Evolutionary conservation across 1,284 basidiomycete species (phyloP).

Genomic region (Chondrostereum purpureum): DNA sequence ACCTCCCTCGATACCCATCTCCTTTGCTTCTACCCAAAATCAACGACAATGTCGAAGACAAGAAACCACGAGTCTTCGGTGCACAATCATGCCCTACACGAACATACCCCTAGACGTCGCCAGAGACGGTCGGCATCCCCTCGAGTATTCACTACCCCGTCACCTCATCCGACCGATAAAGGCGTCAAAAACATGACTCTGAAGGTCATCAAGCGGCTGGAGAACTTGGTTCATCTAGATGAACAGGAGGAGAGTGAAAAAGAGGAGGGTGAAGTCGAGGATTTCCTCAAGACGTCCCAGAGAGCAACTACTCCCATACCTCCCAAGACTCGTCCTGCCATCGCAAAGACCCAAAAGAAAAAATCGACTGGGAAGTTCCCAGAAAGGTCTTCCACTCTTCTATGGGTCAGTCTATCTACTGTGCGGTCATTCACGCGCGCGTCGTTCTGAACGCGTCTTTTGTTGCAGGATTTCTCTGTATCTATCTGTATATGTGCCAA

Average conservation of each 20-base stretch:
- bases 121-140: constrained; percentile 28
- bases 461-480: constrained; percentile 71
- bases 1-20: too few relatives aligned
- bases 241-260: constrained; percentile 17
- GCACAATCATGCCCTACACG: too few relatives aligned
- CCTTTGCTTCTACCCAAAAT: too few relatives aligned
- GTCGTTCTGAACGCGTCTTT: constrained; percentile 5
- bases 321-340: too few relatives aligned
- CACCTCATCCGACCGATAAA: constrained; percentile 21
- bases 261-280: constrained; percentile 13
- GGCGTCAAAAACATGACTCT: constrained; percentile 38
- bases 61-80: too few relatives aligned
- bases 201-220: constrained; percentile 37
- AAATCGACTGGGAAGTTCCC: constrained; percentile 78
- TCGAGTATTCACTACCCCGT: constrained; percentile 27
- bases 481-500: constrained; percentile 62
- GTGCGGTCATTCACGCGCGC: constrained; percentile 7
- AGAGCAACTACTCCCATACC: too few relatives aligned
- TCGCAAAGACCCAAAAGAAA: constrained; percentile 18
- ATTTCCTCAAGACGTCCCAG: constrained; percentile 4
- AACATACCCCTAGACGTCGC: too few relatives aligned
- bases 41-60: too few relatives aligned
- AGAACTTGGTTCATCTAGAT: constrained; percentile 34
- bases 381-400: constrained; percentile 87
- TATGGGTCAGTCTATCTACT: constrained; percentile 59